Evolutionary conservation across 371 early-diverging fungal species (phyloP), one percentile per base, ranked within the genome.

Genomic region (Syncephalastrum contaminatum): DNA sequence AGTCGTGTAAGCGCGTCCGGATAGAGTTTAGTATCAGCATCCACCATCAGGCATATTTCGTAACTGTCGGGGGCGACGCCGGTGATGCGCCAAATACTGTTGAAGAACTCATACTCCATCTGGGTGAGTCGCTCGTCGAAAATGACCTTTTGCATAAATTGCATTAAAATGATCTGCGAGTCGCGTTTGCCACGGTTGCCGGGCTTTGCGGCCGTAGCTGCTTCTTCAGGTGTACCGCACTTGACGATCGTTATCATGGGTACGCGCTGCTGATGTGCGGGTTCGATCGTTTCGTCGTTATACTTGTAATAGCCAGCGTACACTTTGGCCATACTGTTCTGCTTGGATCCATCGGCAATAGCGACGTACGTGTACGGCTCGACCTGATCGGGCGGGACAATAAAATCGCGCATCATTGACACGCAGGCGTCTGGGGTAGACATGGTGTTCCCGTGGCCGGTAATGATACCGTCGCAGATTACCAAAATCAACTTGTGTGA

Each of bases 121-220:
- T 88, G 82, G 0, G 96, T 95, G 90, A 99, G 87, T 18, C 96
- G 88, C 64, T 96, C 96, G 53, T 95, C 88, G 78, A 95, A 97
- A 67, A 94, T 87, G 48, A 97, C 90, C 58, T 93, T 90, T 66
- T 90, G 87, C 76, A 98, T 86, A 77, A 99, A 99, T 43, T 90
- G 85, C 98, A 99, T 99, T 45, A 99, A 67, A 50, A 99, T 82
- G 53, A 99, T 90, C 75, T 99, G 99, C 18, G 95, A 95, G 71
- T 99, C 99, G 58, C 99, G 88, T 76, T 99, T 99, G 51, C 99
- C 99, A 52, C 99, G 83, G 72, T 99, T 98, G 19, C 97, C 97
- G 1, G 95, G 89, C 65, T 91, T 90, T 27, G 82, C 66, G 48
- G 78, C 63, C 18, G 84, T 86, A 53, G 79, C 61, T 2, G 71